Percentiles rank a stretch among this genome's conserved stretches.
Evolutionary conservation across 495 filamentous ascomycete species (phyloP).

Genomic region (Pyrenula massariospora): DNA sequence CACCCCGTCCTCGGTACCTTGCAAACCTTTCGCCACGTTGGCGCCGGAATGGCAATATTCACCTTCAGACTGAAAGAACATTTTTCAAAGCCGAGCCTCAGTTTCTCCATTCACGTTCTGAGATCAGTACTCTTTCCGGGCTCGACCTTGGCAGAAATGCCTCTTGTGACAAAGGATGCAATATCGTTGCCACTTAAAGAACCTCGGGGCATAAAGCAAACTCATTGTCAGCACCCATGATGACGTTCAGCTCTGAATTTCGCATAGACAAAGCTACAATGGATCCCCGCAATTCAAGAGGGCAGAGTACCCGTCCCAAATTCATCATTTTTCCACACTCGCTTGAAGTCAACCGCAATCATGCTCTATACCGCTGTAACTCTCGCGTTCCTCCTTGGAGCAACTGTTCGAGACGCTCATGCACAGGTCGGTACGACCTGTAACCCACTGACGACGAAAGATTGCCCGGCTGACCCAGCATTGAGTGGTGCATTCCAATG

Average conservation of each 20-base stretch:
- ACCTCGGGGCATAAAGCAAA: neutral
- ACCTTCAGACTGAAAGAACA: no score
- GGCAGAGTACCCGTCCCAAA: neutral
- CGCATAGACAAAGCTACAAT: neutral
- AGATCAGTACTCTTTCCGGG: neutral
- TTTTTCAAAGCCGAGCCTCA: no score
- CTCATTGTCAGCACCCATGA: neutral
- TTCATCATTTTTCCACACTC: neutral
- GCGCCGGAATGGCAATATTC: no score
- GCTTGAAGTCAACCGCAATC: neutral
- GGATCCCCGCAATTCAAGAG: neutral
- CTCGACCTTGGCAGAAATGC: neutral
- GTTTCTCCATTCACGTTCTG: no score
- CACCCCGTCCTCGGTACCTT: no score
- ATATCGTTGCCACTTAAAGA: neutral
- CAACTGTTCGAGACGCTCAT: neutral
- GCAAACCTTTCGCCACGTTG: no score
- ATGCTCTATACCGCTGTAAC: neutral
- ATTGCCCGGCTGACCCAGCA: neutral
- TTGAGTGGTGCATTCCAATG: neutral
- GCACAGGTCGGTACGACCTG: neutral
- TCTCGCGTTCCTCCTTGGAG: neutral
- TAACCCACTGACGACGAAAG: neutral
- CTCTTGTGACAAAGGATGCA: neutral
- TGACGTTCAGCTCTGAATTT: neutral